A percentile compares a stretch with the other conserved stretches of the same genome.
Conservation (phyloP, 2,329 filamentous ascomycete species). For the Cytospora chrysosperma region DNA sequence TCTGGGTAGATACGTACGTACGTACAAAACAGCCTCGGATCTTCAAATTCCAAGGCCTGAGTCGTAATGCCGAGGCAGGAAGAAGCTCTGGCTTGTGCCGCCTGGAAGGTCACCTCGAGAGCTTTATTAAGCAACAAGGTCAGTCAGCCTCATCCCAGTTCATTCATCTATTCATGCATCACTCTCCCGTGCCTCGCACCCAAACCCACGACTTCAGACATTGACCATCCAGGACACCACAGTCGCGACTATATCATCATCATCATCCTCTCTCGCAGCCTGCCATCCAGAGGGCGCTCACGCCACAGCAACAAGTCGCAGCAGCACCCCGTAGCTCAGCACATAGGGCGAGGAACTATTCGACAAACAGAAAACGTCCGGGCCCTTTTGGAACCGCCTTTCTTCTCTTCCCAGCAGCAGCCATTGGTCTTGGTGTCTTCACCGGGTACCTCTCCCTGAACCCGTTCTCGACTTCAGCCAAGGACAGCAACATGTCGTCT, state of each 20-base stretch:
- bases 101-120: not conserved
- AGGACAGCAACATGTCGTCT: slow-evolving; percentile 49
- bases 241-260: slow-evolving; percentile 6
- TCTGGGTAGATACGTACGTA: too few relatives aligned
- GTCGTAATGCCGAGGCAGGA: slow-evolving; percentile 5
- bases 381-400: slow-evolving; percentile 18
- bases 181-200: not conserved
- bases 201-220: not conserved
- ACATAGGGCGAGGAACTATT: not conserved
- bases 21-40: not conserved
- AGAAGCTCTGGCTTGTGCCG: not conserved
- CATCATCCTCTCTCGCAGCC: not conserved
- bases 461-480: slow-evolving; percentile 15
- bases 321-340: not conserved
- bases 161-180: too few relatives aligned
- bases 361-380: slow-evolving; percentile 3
- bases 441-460: slow-evolving; percentile 19
- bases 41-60: not conserved
- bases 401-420: slow-evolving; percentile 22
- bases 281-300: not conserved
- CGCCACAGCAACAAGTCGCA: not conserved
- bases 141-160: too few relatives aligned
- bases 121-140: slow-evolving; percentile 5
- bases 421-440: slow-evolving; percentile 17
- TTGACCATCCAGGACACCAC: not conserved